phyloP scores from a whole-genome alignment of 2,329 filamentous ascomycete species.

The Emmonsia crescens region DNA sequence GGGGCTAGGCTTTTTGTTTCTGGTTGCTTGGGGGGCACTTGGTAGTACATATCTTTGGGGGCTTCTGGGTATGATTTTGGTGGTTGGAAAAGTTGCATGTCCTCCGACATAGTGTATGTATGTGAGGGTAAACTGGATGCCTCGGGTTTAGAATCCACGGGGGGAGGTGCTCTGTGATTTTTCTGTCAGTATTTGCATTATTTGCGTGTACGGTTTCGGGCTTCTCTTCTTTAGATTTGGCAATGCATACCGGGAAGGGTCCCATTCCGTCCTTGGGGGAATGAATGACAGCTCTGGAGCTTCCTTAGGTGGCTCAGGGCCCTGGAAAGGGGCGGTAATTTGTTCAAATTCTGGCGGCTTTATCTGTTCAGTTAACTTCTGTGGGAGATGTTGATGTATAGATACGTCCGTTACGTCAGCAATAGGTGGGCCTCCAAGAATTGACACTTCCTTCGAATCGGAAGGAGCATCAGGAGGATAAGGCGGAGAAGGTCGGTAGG shows the following conservation, averaged over 20 bases:
- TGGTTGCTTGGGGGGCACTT: conserved; percentile 53
- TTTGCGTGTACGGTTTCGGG: neutral
- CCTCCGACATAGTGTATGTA: conserved; percentile 74
- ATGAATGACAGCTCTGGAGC: conserved; percentile 39
- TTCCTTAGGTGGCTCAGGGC: conserved; percentile 28
- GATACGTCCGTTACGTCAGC: neutral
- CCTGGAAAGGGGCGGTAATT: conserved; percentile 34
- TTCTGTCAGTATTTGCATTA: conserved; percentile 13
- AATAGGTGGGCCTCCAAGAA: neutral
- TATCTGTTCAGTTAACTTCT: neutral
- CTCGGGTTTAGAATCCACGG: conserved; percentile 63
- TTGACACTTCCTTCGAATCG: neutral
- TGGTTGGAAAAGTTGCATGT: conserved; percentile 63
- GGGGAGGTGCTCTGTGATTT: conserved; percentile 47
- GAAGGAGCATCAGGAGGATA: neutral
- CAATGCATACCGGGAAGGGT: conserved; percentile 46
- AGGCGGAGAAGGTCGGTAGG: conserved; percentile 17
- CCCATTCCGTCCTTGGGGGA: conserved; percentile 51
- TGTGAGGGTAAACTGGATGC: conserved; percentile 69
- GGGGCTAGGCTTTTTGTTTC: conserved; percentile 50
- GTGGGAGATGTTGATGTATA: conserved; percentile 7
- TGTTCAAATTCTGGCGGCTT: conserved; percentile 21
- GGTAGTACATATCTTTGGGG: conserved; percentile 79
- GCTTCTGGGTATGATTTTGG: conserved; percentile 70
- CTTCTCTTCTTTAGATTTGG: neutral